These are phyloP conservation scores for Curvularia spicifera DNA, from an alignment of 2,329 filamentous ascomycete genomes.

Conservation along the genomic window DNA sequence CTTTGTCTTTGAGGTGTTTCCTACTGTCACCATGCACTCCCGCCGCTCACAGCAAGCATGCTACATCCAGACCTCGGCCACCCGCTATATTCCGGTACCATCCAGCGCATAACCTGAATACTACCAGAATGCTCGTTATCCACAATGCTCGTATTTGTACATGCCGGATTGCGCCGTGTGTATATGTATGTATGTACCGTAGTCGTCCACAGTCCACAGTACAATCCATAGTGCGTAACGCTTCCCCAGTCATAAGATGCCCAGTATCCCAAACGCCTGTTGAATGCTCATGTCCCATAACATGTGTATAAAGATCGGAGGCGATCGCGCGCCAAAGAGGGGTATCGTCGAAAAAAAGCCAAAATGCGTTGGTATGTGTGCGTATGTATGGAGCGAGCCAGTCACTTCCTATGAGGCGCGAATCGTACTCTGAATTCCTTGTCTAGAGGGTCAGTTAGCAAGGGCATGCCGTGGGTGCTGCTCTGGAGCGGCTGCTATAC, in stretches of 20 bases:
- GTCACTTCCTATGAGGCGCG: slow-evolving; percentile 46
- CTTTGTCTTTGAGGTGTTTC: background rate
- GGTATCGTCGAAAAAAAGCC: slow-evolving; percentile 46
- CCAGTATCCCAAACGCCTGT: slow-evolving; percentile 35
- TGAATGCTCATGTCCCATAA: slow-evolving; percentile 42
- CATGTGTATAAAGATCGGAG: slow-evolving; percentile 25
- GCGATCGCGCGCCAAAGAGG: slow-evolving; percentile 29
- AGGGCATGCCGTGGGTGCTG: background rate
- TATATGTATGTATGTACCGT: slow-evolving; percentile 1
- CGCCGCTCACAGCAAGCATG: background rate
- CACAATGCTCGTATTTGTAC: slow-evolving; percentile 8
- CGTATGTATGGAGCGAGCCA: slow-evolving; percentile 14
- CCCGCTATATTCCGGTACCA: slow-evolving; percentile 4
- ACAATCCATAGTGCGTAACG: slow-evolving; percentile 5
- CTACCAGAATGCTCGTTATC: slow-evolving; percentile 18
- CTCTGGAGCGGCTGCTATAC: slow-evolving; percentile 43
- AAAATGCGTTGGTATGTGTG: slow-evolving; percentile 33
- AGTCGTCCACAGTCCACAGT: slow-evolving; percentile 1
- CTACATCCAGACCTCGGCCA: slow-evolving; percentile 1
- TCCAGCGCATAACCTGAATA: slow-evolving; percentile 4
- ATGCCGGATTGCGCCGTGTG: slow-evolving; percentile 4
- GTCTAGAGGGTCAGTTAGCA: slow-evolving; percentile 42
- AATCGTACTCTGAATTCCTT: slow-evolving; percentile 57
- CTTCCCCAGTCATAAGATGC: slow-evolving; percentile 12
- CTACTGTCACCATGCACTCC: slow-evolving; percentile 1